Evolutionary conservation across 257 asterid species (phyloP), one percentile per base, ranked within the genome.

Genomic region (Nicotiana obtusifolia): DNA sequence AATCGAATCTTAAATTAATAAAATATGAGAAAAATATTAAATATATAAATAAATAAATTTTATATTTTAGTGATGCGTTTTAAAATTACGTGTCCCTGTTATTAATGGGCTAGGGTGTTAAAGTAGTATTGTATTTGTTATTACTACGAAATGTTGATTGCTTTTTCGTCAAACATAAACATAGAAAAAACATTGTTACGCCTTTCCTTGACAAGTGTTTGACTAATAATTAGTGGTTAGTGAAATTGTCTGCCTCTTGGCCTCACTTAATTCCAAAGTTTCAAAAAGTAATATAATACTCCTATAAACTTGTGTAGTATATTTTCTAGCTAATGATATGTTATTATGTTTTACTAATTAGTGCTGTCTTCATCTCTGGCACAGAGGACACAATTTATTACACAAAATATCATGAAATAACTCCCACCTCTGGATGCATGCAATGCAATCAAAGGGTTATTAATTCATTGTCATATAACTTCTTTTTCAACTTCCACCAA

Each of bases 201-300:
- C 33, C 22, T 44, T 76, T 20, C 37, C n/a, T 80, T 67, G 82
- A 56, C 87, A 67, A 49, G 80, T 53, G 56, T 33, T 68, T 77
- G 81, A 66, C 80, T 68, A 65, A 71, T 77, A 8, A 71, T n/a
- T 64, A 77, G 15, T 30, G 44, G 26, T 78, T 59, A 60, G 71
- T 78, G 24, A 78, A 64, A 31, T 13, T 78, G 61, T 47, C 61
- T 77, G 56, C 37, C 68, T 33, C 10, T 77, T 77, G 33, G 37
- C 44, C 4, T 78, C 71, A 44, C 67, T 56, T 56, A 19, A 52
- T 28, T 56, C 49, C 10, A 41, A 47, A 44, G 57, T 22, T 60
- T 56, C 26, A 19, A 3, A 3, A 30, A 30, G 33, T 30, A 30
- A 30, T 30, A 31, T 15, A 71, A 69, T 69, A 69, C 54, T 11